A percentile compares a stretch with the other conserved stretches of the same genome.
Evolutionary conservation across 441 rosid species (phyloP).

Genomic region (Biscutella laevigata): DNA sequence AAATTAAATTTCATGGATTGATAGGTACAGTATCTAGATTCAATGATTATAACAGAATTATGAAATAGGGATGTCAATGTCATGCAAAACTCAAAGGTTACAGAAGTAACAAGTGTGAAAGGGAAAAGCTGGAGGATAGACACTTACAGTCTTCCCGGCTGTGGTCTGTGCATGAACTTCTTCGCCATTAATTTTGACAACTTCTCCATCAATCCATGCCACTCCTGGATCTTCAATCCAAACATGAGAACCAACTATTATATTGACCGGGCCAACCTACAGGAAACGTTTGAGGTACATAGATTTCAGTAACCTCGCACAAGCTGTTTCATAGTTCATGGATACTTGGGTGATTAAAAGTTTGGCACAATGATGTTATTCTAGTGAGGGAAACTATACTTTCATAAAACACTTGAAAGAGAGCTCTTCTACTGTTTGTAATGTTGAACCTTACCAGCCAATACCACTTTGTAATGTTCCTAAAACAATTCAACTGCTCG

Average conservation of each 20-base stretch:
- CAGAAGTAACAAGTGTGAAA: constrained; percentile 2
- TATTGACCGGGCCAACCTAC: constrained; percentile 81
- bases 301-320: background rate
- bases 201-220: constrained; percentile 98
- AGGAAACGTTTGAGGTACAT: constrained; percentile 5
- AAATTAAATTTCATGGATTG: constrained; percentile 11
- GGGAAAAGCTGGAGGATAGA: too few relatives aligned
- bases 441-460: background rate
- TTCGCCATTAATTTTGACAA: constrained; percentile 61
- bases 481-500: background rate
- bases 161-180: constrained; percentile 62
- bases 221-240: constrained; percentile 82
- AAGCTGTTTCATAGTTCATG: background rate
- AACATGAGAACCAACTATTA: constrained; percentile 94
- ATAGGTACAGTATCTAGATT: background rate
- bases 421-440: too few relatives aligned
- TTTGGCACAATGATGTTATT: background rate
- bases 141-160: constrained; percentile 69
- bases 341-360: background rate
- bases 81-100: constrained; percentile 5
- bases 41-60: background rate
- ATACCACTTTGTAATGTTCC: background rate
- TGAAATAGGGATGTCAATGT: constrained; percentile 12
- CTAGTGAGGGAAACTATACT: background rate
- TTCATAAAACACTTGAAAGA: background rate